Evolutionary conservation across 23 red algal genomes (phyloP).

Genomic region (Cyanidium caldarium): DNA sequence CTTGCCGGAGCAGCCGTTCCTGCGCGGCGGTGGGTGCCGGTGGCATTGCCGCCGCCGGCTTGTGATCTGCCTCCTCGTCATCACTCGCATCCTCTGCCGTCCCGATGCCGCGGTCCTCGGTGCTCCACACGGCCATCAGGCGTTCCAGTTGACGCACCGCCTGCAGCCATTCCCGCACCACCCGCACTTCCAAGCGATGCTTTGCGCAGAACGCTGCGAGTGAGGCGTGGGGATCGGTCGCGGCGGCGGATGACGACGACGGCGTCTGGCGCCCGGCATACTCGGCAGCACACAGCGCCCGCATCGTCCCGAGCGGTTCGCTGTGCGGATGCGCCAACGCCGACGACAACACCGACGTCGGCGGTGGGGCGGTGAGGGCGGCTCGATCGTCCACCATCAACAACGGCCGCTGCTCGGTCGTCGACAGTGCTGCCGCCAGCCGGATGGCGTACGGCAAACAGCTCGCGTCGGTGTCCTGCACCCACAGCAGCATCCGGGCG

Average conservation of each 20-base stretch:
- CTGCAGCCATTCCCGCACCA: neutral
- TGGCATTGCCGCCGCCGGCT: neutral
- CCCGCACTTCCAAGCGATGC: neutral
- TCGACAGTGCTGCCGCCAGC: conserved; percentile 40
- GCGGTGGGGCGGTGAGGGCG: too few relatives aligned
- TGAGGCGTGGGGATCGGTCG: neutral
- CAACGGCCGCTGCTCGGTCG: too few relatives aligned
- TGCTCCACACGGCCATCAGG: too few relatives aligned
- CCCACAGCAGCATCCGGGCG: conserved; percentile 37
- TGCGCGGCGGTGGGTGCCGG: neutral
- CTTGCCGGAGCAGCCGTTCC: neutral
- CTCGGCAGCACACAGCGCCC: neutral
- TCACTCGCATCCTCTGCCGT: neutral
- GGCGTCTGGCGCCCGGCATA: neutral
- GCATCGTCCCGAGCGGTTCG: neutral
- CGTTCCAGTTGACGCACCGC: neutral
- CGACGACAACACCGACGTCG: too few relatives aligned
- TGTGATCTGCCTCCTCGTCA: neutral
- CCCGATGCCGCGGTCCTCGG: too few relatives aligned
- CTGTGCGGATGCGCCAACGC: neutral
- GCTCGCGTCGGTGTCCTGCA: conserved; percentile 8
- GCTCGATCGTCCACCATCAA: too few relatives aligned
- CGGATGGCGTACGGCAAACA: conserved; percentile 38
- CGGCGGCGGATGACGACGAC: too few relatives aligned
- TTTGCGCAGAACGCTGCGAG: neutral